Percentiles rank a stretch among this genome's conserved stretches.
phyloP scores from a whole-genome alignment of 2,329 filamentous ascomycete genomes.

The Neurospora sp. region DNA sequence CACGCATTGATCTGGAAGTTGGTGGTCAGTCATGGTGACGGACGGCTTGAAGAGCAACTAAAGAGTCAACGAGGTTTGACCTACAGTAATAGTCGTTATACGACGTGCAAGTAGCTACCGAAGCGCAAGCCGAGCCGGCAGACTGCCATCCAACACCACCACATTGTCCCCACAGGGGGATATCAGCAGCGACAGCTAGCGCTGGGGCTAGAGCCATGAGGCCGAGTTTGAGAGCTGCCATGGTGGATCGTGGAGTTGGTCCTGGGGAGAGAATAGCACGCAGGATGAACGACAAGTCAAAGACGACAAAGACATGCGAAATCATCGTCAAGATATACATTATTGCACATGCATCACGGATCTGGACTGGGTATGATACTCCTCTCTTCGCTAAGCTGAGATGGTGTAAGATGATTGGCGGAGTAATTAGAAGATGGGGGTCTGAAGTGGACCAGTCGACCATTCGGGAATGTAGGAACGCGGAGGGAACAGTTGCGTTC shows the following conservation, averaged over 20 bases:
- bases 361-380: neutral
- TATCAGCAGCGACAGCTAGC: conserved; percentile 2
- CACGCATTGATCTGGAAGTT: conserved; percentile 11
- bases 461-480: conserved; percentile 14
- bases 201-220: conserved; percentile 5
- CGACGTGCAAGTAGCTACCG: conserved; percentile 9
- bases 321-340: neutral
- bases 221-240: conserved; percentile 3
- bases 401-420: conserved; percentile 19
- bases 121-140: conserved; percentile 3
- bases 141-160: conserved; percentile 10
- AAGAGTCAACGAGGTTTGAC: neutral
- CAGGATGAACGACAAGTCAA: neutral
- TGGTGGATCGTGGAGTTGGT: conserved; percentile 1
- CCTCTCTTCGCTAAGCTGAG: neutral
- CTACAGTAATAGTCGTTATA: conserved; percentile 14
- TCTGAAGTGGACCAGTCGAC: conserved; percentile 4
- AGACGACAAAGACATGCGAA: neutral
- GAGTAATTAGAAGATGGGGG: conserved; percentile 5
- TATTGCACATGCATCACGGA: neutral
- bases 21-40: neutral
- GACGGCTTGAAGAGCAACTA: neutral
- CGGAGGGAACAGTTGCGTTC: conserved; percentile 17
- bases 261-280: neutral
- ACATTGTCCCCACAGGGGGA: conserved; percentile 10